Percentiles rank a stretch among this genome's conserved stretches.
Evolutionary conservation across 768 basidiomycete species (phyloP).

Genomic region (Leccinum longicurvipes): DNA sequence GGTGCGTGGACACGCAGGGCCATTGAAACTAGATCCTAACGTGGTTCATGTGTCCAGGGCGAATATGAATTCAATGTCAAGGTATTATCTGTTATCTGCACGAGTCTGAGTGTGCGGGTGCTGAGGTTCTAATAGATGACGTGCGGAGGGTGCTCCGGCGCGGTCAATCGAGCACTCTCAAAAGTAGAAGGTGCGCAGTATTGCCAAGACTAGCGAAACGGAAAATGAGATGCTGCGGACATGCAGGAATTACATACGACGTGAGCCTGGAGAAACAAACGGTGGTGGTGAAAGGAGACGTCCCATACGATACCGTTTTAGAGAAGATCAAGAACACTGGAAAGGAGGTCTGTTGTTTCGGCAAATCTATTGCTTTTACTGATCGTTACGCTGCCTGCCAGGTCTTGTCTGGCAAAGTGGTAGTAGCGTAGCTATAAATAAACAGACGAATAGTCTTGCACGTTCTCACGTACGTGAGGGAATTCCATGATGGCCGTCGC

Average conservation of each 20-base stretch:
- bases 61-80: slow-evolving; percentile 81
- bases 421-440: not conserved
- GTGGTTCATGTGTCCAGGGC: slow-evolving; percentile 13
- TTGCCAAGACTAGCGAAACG: not conserved
- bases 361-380: not conserved
- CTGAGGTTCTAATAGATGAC: slow-evolving; percentile 59
- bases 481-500: not conserved
- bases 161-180: slow-evolving; percentile 68
- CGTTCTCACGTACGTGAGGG: not conserved
- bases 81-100: slow-evolving; percentile 39
- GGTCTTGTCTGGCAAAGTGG: slow-evolving; percentile 47
- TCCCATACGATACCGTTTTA: slow-evolving; percentile 61
- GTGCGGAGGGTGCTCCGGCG: slow-evolving; percentile 83
- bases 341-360: slow-evolving; percentile 57
- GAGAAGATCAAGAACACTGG: slow-evolving; percentile 88
- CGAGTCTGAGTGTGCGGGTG: not conserved
- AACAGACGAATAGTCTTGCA: not conserved
- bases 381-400: slow-evolving; percentile 3
- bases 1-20: slow-evolving; percentile 11
- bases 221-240: not conserved
- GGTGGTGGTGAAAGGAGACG: slow-evolving; percentile 62
- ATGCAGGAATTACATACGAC: slow-evolving; percentile 38
- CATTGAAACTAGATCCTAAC: not conserved
- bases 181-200: slow-evolving; percentile 46
- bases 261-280: slow-evolving; percentile 69